Percentiles rank a stretch among this genome's conserved stretches.
These are phyloP conservation scores for Heteromeles arbutifolia DNA, from an alignment of 306 rosid species.

Conservation along the genomic window DNA sequence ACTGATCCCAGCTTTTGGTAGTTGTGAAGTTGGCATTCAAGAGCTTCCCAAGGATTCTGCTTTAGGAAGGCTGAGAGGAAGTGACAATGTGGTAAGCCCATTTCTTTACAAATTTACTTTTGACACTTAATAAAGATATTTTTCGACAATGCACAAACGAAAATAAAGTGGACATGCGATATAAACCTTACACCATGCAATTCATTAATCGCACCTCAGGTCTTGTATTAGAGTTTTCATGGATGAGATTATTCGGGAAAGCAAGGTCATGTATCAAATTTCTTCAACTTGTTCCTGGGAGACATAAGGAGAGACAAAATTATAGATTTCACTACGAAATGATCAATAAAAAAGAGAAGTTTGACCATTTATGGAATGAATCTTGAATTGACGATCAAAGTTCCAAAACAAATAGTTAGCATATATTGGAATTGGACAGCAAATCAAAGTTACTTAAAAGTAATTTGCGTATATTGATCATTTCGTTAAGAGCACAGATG, in stretches of 20 bases:
- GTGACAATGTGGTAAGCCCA: slow-evolving; percentile 80
- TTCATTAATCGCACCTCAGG: background rate
- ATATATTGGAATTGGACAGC: too few species aligned
- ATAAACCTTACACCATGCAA: background rate
- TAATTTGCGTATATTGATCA: background rate
- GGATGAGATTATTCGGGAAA: background rate
- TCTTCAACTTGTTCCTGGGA: background rate
- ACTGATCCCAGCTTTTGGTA: background rate
- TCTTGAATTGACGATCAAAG: background rate
- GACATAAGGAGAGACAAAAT: background rate
- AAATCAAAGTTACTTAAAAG: background rate
- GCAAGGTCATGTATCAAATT: background rate
- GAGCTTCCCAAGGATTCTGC: slow-evolving; percentile 76
- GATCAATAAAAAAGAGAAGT: background rate
- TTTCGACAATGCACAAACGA: background rate
- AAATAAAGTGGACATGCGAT: background rate
- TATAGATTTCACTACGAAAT: background rate
- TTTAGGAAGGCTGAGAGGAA: slow-evolving; percentile 88
- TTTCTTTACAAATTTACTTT: background rate
- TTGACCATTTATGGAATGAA: background rate
- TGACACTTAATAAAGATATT: background rate
- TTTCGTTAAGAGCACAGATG: background rate
- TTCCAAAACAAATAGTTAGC: too few species aligned
- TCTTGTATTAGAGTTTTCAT: background rate
- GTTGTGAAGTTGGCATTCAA: slow-evolving; percentile 88